Conservation (phyloP, 257 asterid species). For the Solanum acaule region DNA sequence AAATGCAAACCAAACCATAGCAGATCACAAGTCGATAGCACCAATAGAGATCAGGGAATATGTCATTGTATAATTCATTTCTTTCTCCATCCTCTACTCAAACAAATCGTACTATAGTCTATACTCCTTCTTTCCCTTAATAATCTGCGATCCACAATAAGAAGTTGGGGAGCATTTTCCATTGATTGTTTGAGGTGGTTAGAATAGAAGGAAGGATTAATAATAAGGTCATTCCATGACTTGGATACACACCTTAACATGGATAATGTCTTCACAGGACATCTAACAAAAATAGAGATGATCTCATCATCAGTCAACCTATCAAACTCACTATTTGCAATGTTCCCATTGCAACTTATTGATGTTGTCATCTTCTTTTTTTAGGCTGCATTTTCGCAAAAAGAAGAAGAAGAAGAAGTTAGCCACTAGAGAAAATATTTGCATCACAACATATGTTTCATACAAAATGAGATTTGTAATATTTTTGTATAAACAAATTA, state of each 20-base stretch:
- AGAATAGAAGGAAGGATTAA: background rate
- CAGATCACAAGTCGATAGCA: too few species aligned
- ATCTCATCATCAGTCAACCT: too few species aligned
- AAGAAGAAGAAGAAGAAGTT: too few species aligned
- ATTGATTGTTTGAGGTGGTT: background rate
- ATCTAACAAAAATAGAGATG: background rate
- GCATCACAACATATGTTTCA: background rate
- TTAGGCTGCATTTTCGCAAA: background rate
- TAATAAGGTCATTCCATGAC: background rate
- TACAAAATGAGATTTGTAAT: background rate
- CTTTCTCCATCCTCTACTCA: background rate
- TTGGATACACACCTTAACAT: too few species aligned
- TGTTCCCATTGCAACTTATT: too few species aligned
- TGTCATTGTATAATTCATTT: too few species aligned
- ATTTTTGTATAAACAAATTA: background rate
- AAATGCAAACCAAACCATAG: too few species aligned
- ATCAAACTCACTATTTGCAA: too few species aligned
- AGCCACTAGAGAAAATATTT: background rate
- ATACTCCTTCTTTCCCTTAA: background rate
- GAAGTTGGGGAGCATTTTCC: background rate
- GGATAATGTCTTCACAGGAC: background rate
- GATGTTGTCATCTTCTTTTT: too few species aligned
- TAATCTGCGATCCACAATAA: background rate
- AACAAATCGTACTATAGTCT: background rate
- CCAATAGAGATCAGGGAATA: too few species aligned